phyloP scores from a whole-genome alignment of 176 grass and related monocot species.

The bread wheat (Triticum aestivum) region DNA sequence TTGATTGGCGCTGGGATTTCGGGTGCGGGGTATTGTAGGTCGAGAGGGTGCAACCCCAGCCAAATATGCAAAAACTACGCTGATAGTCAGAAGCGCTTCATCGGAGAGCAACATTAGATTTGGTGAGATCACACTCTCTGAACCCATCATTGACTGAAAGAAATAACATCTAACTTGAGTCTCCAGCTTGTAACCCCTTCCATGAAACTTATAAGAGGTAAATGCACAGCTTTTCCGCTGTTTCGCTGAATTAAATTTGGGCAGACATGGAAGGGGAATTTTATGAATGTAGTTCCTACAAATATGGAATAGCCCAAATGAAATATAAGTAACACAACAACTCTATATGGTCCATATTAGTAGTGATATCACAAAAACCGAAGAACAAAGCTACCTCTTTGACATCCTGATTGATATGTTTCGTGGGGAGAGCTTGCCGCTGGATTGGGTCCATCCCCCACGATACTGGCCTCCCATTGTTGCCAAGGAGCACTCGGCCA shows the following conservation, averaged over 20 bases:
- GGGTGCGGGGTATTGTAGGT: conserved; percentile 3
- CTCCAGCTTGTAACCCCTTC: conserved; percentile 17
- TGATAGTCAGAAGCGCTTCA: conserved; percentile 80
- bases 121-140: conserved; percentile 39
- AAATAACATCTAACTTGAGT: conserved; percentile 40
- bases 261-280: conserved; percentile 27
- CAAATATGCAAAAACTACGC: conserved; percentile 76
- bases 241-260: conserved; percentile 7
- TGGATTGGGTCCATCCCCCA: conserved; percentile 37
- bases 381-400: conserved; percentile 39
- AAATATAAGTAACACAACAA: neutral
- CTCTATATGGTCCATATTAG: neutral
- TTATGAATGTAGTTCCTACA: conserved; percentile 36
- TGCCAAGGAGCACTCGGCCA: conserved; percentile 59
- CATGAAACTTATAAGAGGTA: conserved; percentile 24
- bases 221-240: neutral
- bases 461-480: conserved; percentile 38
- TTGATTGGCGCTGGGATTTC: conserved; percentile 22
- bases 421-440: conserved; percentile 16
- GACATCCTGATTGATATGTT: conserved; percentile 4
- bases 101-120: conserved; percentile 48
- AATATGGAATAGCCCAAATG: neutral
- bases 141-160: conserved; percentile 44
- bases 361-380: neutral
- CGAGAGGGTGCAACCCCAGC: conserved; percentile 72